phyloP scores from a whole-genome alignment of 2,329 filamentous ascomycete genomes.

The Hypoxylon sp. region DNA sequence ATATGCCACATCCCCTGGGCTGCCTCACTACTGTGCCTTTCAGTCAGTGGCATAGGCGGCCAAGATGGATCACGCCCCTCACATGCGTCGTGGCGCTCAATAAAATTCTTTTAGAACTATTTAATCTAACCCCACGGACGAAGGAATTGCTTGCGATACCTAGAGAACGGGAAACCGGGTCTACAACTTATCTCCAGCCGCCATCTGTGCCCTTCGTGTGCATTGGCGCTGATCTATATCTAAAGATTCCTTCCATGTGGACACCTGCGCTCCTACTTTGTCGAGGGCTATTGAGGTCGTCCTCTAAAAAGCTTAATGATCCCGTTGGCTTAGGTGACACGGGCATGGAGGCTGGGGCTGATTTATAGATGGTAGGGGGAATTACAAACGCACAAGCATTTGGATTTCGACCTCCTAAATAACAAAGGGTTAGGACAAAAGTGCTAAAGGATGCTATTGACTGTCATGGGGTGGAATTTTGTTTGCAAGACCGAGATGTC shows the following conservation, averaged over 20 bases:
- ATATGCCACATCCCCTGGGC: background rate
- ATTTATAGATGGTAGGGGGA: background rate
- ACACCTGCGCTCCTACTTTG: constrained; percentile 3
- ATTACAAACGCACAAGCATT: background rate
- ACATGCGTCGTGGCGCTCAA: constrained; percentile 2
- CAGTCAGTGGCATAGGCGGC: background rate
- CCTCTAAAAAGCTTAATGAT: constrained; percentile 29
- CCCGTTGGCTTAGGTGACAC: constrained; percentile 9
- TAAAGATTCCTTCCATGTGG: constrained; percentile 4
- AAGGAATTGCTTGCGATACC: background rate
- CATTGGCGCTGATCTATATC: background rate
- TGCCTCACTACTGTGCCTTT: background rate
- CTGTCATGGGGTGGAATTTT: background rate
- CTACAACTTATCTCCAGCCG: constrained; percentile 3
- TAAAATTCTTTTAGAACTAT: constrained; percentile 9
- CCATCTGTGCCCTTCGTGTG: constrained; percentile 1
- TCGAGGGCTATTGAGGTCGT: background rate
- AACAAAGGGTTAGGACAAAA: background rate
- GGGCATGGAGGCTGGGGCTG: background rate
- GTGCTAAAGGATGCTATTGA: background rate
- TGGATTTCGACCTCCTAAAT: background rate
- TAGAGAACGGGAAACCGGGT: constrained; percentile 9
- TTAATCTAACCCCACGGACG: background rate
- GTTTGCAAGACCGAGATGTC: background rate
- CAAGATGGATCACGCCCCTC: constrained; percentile 13